These are phyloP conservation scores for Extremus antarcticus DNA, from an alignment of 495 filamentous ascomycete genomes.

Conservation along the genomic window DNA sequence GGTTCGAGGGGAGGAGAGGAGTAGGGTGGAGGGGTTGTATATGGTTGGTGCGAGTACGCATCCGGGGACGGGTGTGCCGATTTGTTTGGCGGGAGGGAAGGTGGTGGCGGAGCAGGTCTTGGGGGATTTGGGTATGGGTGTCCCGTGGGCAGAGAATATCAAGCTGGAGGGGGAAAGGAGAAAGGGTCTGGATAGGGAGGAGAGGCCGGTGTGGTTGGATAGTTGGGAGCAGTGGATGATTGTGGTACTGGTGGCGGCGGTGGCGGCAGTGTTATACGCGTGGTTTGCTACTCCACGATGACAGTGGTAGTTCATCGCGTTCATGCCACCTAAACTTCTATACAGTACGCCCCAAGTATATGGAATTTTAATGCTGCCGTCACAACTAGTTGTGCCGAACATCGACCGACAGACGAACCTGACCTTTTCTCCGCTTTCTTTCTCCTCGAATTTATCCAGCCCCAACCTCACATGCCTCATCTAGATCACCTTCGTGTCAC, in stretches of 20 bases:
- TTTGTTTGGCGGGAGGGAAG: conserved; percentile 52
- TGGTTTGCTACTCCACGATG: no score
- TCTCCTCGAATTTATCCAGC: neutral
- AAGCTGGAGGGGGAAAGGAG: conserved; percentile 15
- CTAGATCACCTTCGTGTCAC: neutral
- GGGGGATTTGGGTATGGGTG: conserved; percentile 27
- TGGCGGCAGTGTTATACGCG: no score
- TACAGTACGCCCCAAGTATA: no score
- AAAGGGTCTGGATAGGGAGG: conserved; percentile 27
- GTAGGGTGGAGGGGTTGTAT: conserved; percentile 38
- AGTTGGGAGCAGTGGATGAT: conserved; percentile 13
- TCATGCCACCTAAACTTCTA: no score
- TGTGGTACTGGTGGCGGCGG: no score
- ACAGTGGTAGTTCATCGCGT: no score
- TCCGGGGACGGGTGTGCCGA: conserved; percentile 62
- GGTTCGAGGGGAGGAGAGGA: conserved; percentile 30
- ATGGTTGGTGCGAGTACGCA: conserved; percentile 64
- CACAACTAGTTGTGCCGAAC: no score
- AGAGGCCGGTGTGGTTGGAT: conserved; percentile 13
- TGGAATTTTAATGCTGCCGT: no score
- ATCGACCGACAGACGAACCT: no score
- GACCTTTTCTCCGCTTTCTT: neutral
- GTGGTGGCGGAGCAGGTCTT: conserved; percentile 50
- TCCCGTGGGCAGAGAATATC: conserved; percentile 35
- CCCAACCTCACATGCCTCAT: neutral